Evolutionary conservation across 1,284 basidiomycete species (phyloP).

Genomic region (Neolentinus lepideus): DNA sequence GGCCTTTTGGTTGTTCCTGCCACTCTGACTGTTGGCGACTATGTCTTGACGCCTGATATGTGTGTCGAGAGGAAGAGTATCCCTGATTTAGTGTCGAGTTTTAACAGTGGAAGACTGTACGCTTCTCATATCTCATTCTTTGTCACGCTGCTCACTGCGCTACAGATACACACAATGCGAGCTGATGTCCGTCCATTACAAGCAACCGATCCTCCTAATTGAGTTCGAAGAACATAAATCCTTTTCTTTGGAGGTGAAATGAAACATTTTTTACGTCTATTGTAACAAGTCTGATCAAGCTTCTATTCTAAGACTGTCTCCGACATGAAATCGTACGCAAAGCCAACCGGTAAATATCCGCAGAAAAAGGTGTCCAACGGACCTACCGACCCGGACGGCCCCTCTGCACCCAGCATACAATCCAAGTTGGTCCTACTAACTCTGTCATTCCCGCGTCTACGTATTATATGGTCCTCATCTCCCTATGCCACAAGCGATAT

Average conservation of each 20-base stretch:
- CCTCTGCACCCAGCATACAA: conserved; percentile 54
- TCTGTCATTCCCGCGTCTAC: conserved; percentile 83
- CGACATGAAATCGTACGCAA: conserved; percentile 57
- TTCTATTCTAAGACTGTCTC: conserved; percentile 38
- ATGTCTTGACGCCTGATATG: conserved; percentile 92
- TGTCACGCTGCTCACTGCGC: background rate
- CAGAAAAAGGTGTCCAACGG: conserved; percentile 41
- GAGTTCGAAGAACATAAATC: conserved; percentile 98
- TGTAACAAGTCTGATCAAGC: background rate
- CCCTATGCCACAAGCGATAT: conserved; percentile 91
- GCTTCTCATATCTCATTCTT: conserved; percentile 18
- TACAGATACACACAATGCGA: conserved; percentile 94
- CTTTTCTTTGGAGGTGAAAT: conserved; percentile 76
- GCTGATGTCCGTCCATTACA: conserved; percentile 94
- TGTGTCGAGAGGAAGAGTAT: conserved; percentile 96
- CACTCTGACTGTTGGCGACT: conserved; percentile 93
- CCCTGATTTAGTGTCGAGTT: conserved; percentile 85
- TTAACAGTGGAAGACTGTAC: conserved; percentile 89
- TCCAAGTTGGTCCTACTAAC: conserved; percentile 89
- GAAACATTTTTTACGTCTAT: background rate
- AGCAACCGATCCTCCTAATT: conserved; percentile 90
- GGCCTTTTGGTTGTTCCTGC: conserved; percentile 81
- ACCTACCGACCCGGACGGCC: conserved; percentile 31
- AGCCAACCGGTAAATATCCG: conserved; percentile 46
- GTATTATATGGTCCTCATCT: conserved; percentile 96